These are phyloP conservation scores for Wickerhamomyces sp. DNA, from an alignment of 1,139 yeast species.

Conservation along the genomic window DNA sequence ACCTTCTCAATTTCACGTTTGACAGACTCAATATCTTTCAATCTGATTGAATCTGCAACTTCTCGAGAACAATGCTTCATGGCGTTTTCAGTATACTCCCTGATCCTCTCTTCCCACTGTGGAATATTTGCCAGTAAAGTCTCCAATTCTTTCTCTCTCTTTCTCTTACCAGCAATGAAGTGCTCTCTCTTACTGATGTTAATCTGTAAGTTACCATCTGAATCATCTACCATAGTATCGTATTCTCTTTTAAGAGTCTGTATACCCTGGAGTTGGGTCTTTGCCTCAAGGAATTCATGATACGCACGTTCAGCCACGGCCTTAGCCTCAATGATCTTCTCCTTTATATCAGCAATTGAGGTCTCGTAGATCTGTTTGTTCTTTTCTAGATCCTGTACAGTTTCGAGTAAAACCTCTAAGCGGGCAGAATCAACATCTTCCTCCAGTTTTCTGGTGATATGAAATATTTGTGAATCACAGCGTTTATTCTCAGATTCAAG, in stretches of 20 bases:
- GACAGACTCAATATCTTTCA: slow-evolving; percentile 30
- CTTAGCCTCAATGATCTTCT: slow-evolving; percentile 20
- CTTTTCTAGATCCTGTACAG: slow-evolving; percentile 23
- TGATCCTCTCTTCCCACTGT: slow-evolving; percentile 26
- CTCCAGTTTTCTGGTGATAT: slow-evolving; percentile 25
- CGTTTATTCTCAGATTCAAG: slow-evolving; percentile 1
- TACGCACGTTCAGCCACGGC: slow-evolving; percentile 17
- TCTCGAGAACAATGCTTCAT: slow-evolving; percentile 30
- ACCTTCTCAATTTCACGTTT: slow-evolving; percentile 32
- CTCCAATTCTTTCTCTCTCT: slow-evolving; percentile 20
- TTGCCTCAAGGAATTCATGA: slow-evolving; percentile 18
- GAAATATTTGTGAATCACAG: slow-evolving; percentile 18
- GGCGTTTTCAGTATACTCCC: slow-evolving; percentile 30
- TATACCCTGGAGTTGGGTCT: slow-evolving; percentile 5
- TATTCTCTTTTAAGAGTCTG: slow-evolving; percentile 18
- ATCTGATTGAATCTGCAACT: slow-evolving; percentile 26
- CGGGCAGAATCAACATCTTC: slow-evolving; percentile 37
- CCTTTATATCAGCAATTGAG: slow-evolving; percentile 25
- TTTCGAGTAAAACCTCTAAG: slow-evolving; percentile 29
- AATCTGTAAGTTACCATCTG: slow-evolving; percentile 23
- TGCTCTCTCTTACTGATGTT: slow-evolving; percentile 14
- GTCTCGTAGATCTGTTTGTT: slow-evolving; percentile 24
- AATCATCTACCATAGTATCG: slow-evolving; percentile 22
- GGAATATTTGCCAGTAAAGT: slow-evolving; percentile 27
- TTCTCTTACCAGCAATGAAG: slow-evolving; percentile 12